These are phyloP conservation scores for Suhomyces xylopsoci DNA, from an alignment of 805 yeast genomes.

Conservation along the genomic window DNA sequence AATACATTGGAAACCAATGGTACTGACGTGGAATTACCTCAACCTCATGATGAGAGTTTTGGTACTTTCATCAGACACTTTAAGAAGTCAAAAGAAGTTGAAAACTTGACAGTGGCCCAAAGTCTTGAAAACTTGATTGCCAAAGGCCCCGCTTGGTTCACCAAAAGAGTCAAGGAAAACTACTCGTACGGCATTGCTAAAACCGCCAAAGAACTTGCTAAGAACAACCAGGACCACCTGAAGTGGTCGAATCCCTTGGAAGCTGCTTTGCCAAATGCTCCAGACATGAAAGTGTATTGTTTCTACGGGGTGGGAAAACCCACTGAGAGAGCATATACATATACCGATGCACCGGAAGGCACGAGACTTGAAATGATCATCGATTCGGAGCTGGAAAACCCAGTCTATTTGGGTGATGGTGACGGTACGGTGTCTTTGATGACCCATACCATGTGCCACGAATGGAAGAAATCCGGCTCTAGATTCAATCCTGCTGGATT, in stretches of 20 bases:
- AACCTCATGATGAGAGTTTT: constrained; percentile 13
- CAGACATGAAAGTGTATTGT: constrained; percentile 83
- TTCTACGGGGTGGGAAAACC: constrained; percentile 97
- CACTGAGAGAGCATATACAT: constrained; percentile 89
- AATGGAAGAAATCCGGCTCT: constrained; percentile 69
- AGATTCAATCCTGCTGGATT: constrained; percentile 77
- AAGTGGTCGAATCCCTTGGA: constrained; percentile 97
- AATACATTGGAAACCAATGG: constrained; percentile 21
- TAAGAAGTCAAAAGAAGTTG: constrained; percentile 17
- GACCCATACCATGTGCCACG: constrained; percentile 88
- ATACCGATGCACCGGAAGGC: constrained; percentile 58
- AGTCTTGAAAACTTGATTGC: constrained; percentile 63
- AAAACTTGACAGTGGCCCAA: constrained; percentile 62
- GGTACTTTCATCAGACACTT: constrained; percentile 12
- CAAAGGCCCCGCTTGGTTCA: constrained; percentile 75
- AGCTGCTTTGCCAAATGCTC: constrained; percentile 88
- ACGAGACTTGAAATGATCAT: constrained; percentile 66
- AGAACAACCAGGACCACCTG: constrained; percentile 65
- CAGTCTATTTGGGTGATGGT: constrained; percentile 85
- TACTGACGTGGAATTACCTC: constrained; percentile 16
- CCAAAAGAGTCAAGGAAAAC: constrained; percentile 58
- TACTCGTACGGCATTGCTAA: constrained; percentile 78
- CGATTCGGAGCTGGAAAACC: constrained; percentile 55
- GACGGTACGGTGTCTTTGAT: constrained; percentile 92
- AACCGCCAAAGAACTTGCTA: constrained; percentile 53